These are phyloP conservation scores for Aspergillus cejpii DNA, from an alignment of 2,329 filamentous ascomycete genomes.

Conservation along the genomic window DNA sequence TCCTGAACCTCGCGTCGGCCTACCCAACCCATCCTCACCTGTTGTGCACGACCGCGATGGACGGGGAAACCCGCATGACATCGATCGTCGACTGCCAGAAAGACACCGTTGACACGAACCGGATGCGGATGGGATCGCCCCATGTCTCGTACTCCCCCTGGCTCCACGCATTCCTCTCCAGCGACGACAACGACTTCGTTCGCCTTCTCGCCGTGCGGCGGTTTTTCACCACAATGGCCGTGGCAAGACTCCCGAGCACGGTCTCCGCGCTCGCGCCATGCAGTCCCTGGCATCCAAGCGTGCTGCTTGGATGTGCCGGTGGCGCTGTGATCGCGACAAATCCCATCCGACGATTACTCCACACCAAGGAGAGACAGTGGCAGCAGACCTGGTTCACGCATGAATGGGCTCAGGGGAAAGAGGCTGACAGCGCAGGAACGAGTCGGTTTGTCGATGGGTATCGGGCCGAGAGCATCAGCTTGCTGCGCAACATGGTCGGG, in stretches of 20 bases:
- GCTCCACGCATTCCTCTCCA: conserved; percentile 48
- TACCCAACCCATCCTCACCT: conserved; percentile 50
- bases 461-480: conserved; percentile 34
- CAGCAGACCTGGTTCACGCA: conserved; percentile 54
- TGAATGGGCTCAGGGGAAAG: conserved; percentile 44
- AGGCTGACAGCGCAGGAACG: conserved; percentile 26
- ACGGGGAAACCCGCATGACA: conserved; percentile 50
- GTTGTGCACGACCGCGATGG: conserved; percentile 48
- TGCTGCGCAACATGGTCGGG: conserved; percentile 26
- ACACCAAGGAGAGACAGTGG: conserved; percentile 47
- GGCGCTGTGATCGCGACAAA: conserved; percentile 50
- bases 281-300: conserved; percentile 46
- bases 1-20: conserved; percentile 40
- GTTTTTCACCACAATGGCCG: conserved; percentile 46
- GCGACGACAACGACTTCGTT: conserved; percentile 50
- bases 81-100: conserved; percentile 46
- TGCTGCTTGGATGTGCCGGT: conserved; percentile 48
- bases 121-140: conserved; percentile 45
- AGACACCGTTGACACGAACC: conserved; percentile 43
- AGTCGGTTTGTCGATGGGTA: conserved; percentile 43
- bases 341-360: conserved; percentile 46
- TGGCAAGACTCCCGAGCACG: conserved; percentile 42
- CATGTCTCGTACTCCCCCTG: conserved; percentile 51
- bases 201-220: conserved; percentile 47
- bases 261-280: conserved; percentile 31